Evolutionary conservation across 208 protist genomes (phyloP).

Genomic region (Wallacemonas rigidus): DNA sequence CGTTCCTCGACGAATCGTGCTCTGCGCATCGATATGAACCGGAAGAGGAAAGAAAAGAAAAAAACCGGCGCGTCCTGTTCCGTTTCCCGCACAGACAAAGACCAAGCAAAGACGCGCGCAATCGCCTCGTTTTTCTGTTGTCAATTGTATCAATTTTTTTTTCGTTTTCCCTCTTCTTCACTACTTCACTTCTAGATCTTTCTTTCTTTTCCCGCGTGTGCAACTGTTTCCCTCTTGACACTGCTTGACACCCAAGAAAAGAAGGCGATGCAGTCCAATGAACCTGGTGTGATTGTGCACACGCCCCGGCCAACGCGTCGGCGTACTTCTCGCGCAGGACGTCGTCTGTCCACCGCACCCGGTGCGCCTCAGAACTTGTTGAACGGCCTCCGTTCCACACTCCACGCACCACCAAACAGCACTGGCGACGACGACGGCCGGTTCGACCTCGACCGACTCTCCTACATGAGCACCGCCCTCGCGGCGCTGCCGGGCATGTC

Average conservation of each 20-base stretch:
- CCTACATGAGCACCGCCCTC: constrained; percentile 85
- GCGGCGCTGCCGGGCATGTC: constrained; percentile 60
- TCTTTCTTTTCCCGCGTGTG: constrained; percentile 17
- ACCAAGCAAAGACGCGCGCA: not conserved
- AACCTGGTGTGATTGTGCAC: constrained; percentile 23
- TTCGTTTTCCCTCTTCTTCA: constrained; percentile 6
- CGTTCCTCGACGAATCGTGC: too few relatives aligned
- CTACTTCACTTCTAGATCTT: not conserved
- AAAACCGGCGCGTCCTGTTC: not conserved
- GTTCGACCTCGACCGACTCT: constrained; percentile 64
- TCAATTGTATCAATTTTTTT: constrained; percentile 5
- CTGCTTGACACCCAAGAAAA: not conserved
- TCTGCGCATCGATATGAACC: too few relatives aligned
- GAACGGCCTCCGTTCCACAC: not conserved
- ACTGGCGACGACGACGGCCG: constrained; percentile 19
- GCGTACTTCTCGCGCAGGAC: not conserved
- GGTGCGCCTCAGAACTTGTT: not conserved
- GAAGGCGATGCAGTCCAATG: not conserved
- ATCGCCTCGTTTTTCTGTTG: not conserved
- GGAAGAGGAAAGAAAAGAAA: not conserved
- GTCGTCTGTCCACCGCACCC: not conserved
- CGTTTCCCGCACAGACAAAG: too few relatives aligned
- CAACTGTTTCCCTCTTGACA: constrained; percentile 8
- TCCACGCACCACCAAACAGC: not conserved
- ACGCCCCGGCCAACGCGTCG: not conserved